phyloP scores from a whole-genome alignment of 306 rosid genomes.

The Amphicarpaea edgeworthii region DNA sequence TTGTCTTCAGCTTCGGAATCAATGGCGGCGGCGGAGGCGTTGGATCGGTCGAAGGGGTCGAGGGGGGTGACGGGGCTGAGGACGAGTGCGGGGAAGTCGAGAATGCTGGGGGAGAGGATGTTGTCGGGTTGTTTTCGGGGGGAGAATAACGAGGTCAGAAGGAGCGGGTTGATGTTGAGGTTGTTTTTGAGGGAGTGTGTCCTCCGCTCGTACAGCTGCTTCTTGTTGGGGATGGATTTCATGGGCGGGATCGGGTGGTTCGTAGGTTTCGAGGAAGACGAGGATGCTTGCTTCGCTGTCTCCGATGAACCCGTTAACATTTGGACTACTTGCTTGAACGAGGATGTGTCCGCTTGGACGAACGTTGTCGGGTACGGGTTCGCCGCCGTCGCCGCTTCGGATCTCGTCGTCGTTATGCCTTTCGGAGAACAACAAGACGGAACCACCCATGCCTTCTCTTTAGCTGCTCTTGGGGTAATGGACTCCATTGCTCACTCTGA shows the following conservation, averaged over 20 bases:
- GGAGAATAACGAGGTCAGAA: constrained; percentile 57
- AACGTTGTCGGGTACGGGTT: constrained; percentile 96
- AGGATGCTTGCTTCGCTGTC: constrained; percentile 63
- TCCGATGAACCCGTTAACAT: constrained; percentile 98
- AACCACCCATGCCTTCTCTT: constrained; percentile 42
- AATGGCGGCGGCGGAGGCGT: constrained; percentile 47
- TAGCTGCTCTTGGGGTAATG: constrained; percentile 52
- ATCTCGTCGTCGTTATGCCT: constrained; percentile 61
- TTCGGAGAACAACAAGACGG: too few species aligned
- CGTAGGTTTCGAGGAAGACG: constrained; percentile 20
- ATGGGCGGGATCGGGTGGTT: constrained; percentile 67
- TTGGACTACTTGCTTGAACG: constrained; percentile 96
- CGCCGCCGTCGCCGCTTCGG: constrained; percentile 72
- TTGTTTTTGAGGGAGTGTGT: constrained; percentile 69
- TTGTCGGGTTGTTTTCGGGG: constrained; percentile 81
- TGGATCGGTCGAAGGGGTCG: constrained; percentile 84
- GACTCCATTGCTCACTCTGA: constrained; percentile 16
- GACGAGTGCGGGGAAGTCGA: constrained; percentile 78
- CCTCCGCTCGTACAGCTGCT: constrained; percentile 78
- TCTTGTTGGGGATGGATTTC: constrained; percentile 68
- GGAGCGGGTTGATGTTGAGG: constrained; percentile 71
- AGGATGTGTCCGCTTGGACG: constrained; percentile 87
- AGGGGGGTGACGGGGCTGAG: constrained; percentile 95
- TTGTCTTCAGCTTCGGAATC: constrained; percentile 73
- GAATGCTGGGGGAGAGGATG: constrained; percentile 89